A percentile compares a stretch with the other conserved stretches of the same genome.
These are phyloP conservation scores for Medicago lupulina DNA, from an alignment of 306 rosid genomes.

Conservation along the genomic window DNA sequence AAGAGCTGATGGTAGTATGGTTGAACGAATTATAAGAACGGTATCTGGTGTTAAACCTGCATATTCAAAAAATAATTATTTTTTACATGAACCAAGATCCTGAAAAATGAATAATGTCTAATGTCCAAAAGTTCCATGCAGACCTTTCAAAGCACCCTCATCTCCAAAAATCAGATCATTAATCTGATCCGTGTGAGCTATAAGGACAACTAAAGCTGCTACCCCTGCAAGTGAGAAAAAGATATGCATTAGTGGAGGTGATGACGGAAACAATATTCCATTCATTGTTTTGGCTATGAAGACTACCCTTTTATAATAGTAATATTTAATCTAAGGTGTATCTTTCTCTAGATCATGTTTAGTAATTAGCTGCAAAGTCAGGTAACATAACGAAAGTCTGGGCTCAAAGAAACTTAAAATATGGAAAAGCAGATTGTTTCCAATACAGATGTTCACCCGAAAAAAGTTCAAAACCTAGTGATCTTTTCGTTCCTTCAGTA, in stretches of 20 bases:
- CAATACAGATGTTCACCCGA: background rate
- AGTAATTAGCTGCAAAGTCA: slow-evolving; percentile 30
- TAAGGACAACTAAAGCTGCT: slow-evolving; percentile 66
- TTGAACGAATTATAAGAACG: slow-evolving; percentile 65
- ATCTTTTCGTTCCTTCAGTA: too few species aligned
- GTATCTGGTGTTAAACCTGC: slow-evolving; percentile 75
- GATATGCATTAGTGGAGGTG: slow-evolving; percentile 13
- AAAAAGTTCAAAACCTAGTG: too few species aligned
- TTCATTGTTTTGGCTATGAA: slow-evolving; percentile 6
- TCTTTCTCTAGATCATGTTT: slow-evolving; percentile 18
- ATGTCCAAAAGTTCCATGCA: slow-evolving; percentile 41
- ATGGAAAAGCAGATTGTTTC: background rate
- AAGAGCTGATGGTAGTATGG: slow-evolving; percentile 55
- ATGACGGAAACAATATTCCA: background rate
- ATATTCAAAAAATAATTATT: slow-evolving; percentile 38
- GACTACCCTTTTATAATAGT: background rate
- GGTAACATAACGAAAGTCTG: background rate
- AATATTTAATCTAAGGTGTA: slow-evolving; percentile 29
- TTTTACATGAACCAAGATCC: slow-evolving; percentile 40
- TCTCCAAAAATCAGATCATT: slow-evolving; percentile 59
- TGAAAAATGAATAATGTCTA: slow-evolving; percentile 29
- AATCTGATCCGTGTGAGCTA: slow-evolving; percentile 57
- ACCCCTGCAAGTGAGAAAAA: slow-evolving; percentile 63
- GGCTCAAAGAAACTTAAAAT: background rate
- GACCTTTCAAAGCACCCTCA: slow-evolving; percentile 62